Evolutionary conservation across 257 asterid genomes (phyloP).

Genomic region (Eustoma russellianum): DNA sequence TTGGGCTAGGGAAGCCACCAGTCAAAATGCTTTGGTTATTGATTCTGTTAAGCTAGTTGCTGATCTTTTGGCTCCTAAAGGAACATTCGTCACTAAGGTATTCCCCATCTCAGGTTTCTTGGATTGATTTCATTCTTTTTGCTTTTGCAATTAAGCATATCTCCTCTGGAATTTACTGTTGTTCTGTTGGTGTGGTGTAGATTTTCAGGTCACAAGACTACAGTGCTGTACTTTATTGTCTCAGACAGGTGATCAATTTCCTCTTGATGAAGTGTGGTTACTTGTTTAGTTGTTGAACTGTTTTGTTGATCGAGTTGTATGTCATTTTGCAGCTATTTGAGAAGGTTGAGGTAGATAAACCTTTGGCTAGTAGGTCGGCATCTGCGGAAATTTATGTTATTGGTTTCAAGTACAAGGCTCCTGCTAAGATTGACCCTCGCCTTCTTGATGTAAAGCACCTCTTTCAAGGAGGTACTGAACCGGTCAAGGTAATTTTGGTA

Average conservation of each 20-base stretch:
- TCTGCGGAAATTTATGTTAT: constrained; percentile 85
- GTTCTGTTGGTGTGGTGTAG: constrained; percentile 22
- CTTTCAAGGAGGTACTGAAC: constrained; percentile 73
- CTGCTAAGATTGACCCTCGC: constrained; percentile 95
- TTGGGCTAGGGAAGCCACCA: constrained; percentile 87
- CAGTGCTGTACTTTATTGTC: constrained; percentile 77
- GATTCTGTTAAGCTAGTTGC: constrained; percentile 86
- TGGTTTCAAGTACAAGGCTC: constrained; percentile 79
- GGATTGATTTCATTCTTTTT: background rate
- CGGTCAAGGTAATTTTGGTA: constrained; percentile 54
- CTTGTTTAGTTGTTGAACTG: background rate
- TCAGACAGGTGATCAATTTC: constrained; percentile 59
- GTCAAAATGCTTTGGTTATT: constrained; percentile 80
- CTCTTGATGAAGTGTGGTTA: background rate
- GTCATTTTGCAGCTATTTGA: constrained; percentile 62
- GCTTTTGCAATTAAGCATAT: background rate
- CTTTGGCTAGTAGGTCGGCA: constrained; percentile 76
- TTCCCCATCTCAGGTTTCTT: background rate
- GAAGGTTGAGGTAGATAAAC: constrained; percentile 94
- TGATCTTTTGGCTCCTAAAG: constrained; percentile 75
- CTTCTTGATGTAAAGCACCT: constrained; percentile 85
- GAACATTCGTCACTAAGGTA: constrained; percentile 86
- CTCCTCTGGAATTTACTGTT: background rate
- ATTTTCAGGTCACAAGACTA: constrained; percentile 96
- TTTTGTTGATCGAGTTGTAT: constrained; percentile 10